Conservation (phyloP, 2,329 filamentous ascomycete genomes). For the Fusarium subtropicale region DNA sequence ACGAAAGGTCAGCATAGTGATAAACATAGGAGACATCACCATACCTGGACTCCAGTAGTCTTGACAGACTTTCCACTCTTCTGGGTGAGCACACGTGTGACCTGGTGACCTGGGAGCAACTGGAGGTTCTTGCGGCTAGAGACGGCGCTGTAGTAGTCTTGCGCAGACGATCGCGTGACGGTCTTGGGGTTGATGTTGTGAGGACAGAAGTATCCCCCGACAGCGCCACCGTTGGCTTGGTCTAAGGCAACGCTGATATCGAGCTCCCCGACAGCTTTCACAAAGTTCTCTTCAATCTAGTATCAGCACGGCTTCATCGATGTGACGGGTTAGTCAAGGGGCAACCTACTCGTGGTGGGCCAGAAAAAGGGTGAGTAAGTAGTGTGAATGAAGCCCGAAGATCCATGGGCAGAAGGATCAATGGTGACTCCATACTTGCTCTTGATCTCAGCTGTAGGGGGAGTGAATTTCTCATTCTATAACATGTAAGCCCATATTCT, state of each 20-base stretch:
- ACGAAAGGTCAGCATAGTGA: rapidly evolving
- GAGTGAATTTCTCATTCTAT: conserved; percentile 39
- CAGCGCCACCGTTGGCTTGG: conserved; percentile 35
- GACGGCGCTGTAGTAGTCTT: conserved; percentile 32
- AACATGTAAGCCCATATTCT: neutral
- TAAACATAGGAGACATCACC: rapidly evolving
- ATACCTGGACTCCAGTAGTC: conserved; percentile 39
- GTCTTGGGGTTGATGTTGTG: conserved; percentile 35
- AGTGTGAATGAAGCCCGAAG: conserved; percentile 30
- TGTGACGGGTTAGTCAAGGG: rapidly evolving
- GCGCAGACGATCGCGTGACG: conserved; percentile 32
- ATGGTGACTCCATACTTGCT: conserved; percentile 33
- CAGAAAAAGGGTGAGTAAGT: conserved; percentile 43
- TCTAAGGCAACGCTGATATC: conserved; percentile 24
- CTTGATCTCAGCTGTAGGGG: conserved; percentile 15
- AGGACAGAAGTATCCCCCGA: conserved; percentile 39
- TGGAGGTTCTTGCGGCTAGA: conserved; percentile 33
- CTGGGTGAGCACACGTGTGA: conserved; percentile 35
- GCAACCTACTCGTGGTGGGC: conserved; percentile 41
- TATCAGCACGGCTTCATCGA: neutral
- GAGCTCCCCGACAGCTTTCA: conserved; percentile 29
- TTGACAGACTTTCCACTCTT: conserved; percentile 13
- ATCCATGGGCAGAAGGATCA: conserved; percentile 30
- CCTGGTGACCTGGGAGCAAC: conserved; percentile 26
- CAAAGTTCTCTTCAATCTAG: conserved; percentile 17